Conservation (phyloP, 441 rosid genomes). For the Corymbia calophylla region DNA sequence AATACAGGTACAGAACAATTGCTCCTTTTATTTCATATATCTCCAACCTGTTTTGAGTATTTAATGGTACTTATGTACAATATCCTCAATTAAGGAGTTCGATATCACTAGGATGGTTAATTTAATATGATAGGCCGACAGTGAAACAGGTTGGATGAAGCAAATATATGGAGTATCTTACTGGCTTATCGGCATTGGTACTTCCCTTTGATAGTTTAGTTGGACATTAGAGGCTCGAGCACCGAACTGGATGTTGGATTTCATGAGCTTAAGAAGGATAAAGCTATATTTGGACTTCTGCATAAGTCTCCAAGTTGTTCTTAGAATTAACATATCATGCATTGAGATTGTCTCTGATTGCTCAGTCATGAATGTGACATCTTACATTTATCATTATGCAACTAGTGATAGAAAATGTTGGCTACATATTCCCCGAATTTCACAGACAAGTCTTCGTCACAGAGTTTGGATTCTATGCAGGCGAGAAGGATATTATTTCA, state of each 20-base stretch:
- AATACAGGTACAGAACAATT: constrained; percentile 25
- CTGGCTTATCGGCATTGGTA: background rate
- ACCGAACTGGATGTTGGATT: background rate
- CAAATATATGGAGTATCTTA: background rate
- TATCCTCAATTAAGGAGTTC: background rate
- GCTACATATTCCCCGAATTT: background rate
- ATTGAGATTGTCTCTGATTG: background rate
- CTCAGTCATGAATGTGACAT: background rate
- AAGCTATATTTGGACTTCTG: background rate
- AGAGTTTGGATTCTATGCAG: constrained; percentile 12
- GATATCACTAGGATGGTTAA: background rate
- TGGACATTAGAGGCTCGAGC: background rate
- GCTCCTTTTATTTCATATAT: background rate
- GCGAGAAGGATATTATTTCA: constrained; percentile 21
- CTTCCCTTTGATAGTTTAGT: background rate
- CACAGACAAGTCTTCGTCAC: background rate
- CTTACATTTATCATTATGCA: background rate
- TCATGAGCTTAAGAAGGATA: background rate
- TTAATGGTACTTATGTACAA: background rate
- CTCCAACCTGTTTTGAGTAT: background rate
- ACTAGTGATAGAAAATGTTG: background rate
- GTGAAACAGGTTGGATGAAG: background rate
- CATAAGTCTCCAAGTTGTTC: background rate
- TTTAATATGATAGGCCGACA: background rate
- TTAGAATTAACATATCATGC: background rate